Base-by-base conservation (phyloP, 768 basidiomycete genomes). In the Hortiboletus flavorubellus region DNA sequence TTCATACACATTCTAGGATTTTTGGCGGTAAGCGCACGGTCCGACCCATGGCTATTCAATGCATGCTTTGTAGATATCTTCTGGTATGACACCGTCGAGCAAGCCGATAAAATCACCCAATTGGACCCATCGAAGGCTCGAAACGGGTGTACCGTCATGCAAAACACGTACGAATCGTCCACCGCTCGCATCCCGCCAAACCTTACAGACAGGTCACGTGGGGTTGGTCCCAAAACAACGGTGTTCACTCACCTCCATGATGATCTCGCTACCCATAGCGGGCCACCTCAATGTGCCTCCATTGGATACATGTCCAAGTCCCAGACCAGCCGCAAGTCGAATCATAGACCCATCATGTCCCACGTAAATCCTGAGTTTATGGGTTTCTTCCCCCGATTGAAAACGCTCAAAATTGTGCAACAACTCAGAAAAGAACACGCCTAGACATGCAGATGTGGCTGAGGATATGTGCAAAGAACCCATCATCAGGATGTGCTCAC, bases 311-410 rank as follows among this genome's bases (percentile, higher is more conserved):
- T 64, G 62, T 15, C 74, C 76, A 23, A 79, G 62, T 4, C 79
- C 77, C 3, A 80, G 70, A 8, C 73, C 73, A 5, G 68, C 62
- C 33, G 71, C 73, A 3, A 75, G 73, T 33, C 73, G 65, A 41
- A 75, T 73, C 73, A 80, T 76, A 10, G 76, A 71, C 8, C 78
- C 77, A 49, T 80, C 79, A 51, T 80, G 80, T 5, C 78, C 80
- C 6, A 80, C 73, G 43, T 77, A 75, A 55, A 79, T 71, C 37
- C 68, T 67, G 18, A 77, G 46, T 50, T 74, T 77, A 63, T 71
- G 64, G 0, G 59, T 59, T 43, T 76, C 75, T 6, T 59, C 44
- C 0, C 72, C 75, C 6, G 61, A 59, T 8, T 58, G 66, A 59
- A 79, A 70, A 15, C 63, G 56, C 30, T 67, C 53, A 45, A 79